Evolutionary conservation across 495 filamentous ascomycete genomes (phyloP).

Genomic region (Aspergillus diversus): DNA sequence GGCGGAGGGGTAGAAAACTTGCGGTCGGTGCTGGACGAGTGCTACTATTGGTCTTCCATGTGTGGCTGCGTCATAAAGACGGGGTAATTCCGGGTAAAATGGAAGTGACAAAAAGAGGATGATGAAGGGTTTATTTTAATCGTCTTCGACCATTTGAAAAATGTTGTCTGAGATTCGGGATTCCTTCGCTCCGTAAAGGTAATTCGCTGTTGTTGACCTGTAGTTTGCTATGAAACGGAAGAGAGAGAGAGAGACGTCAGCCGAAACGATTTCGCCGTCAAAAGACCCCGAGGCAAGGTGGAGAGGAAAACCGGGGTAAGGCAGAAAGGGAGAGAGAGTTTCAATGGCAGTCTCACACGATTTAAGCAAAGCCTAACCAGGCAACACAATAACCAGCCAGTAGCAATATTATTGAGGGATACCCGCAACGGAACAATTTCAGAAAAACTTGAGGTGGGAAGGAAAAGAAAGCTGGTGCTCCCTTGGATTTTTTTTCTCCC

Average conservation of each 20-base stretch:
- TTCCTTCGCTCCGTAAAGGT: background rate
- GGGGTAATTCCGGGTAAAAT: constrained; percentile 2
- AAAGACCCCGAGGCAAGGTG: constrained; percentile 14
- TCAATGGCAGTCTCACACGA: too few species aligned
- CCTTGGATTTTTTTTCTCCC: too few species aligned
- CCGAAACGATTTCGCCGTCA: constrained; percentile 14
- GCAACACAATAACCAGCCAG: too few species aligned
- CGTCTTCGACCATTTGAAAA: background rate
- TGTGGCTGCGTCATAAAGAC: constrained; percentile 3
- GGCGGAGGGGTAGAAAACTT: background rate
- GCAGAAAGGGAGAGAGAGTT: background rate
- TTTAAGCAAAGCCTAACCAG: too few species aligned
- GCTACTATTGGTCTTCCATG: constrained; percentile 26
- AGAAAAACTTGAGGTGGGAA: too few species aligned
- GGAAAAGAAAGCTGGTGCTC: too few species aligned
- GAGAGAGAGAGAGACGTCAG: constrained; percentile 11
- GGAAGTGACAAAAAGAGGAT: background rate
- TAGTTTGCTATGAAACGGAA: background rate
- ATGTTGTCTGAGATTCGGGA: background rate
- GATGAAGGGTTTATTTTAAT: background rate
- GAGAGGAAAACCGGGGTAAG: constrained; percentile 20
- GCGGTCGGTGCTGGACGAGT: background rate
- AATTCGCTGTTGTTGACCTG: constrained; percentile 1
- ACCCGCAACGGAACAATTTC: too few species aligned
- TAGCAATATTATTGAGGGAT: too few species aligned